Conservation (phyloP, 805 yeast species). For the Lachancea waltii region DNA sequence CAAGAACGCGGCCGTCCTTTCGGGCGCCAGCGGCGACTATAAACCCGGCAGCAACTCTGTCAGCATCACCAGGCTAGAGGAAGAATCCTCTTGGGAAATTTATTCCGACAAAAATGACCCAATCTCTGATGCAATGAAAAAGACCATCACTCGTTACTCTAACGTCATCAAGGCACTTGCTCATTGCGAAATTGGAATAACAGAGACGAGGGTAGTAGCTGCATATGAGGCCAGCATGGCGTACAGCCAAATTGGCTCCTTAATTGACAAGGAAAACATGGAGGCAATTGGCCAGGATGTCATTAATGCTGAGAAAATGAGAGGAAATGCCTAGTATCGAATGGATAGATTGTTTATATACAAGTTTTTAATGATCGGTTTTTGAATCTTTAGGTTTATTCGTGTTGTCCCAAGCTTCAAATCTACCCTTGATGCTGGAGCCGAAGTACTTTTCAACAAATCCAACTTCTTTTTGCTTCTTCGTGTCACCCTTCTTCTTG, state of each 20-base stretch:
- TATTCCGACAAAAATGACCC: slow-evolving; percentile 83
- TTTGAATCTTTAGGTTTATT: slow-evolving; percentile 5
- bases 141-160: slow-evolving; percentile 75
- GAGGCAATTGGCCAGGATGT: slow-evolving; percentile 67
- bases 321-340: slow-evolving; percentile 40
- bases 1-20: slow-evolving; percentile 24
- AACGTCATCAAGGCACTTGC: slow-evolving; percentile 79
- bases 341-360: not conserved
- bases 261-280: slow-evolving; percentile 69
- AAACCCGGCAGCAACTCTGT: slow-evolving; percentile 39
- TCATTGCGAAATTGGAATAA: slow-evolving; percentile 80
- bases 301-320: slow-evolving; percentile 64
- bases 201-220: slow-evolving; percentile 67
- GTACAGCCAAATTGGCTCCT: slow-evolving; percentile 59
- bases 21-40: slow-evolving; percentile 24
- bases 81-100: slow-evolving; percentile 91
- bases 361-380: slow-evolving; percentile 10
- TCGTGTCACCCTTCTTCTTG: slow-evolving; percentile 63
- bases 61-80: slow-evolving; percentile 78
- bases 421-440: slow-evolving; percentile 31
- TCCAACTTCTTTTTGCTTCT: slow-evolving; percentile 39
- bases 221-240: slow-evolving; percentile 89
- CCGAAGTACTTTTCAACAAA: slow-evolving; percentile 46
- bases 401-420: slow-evolving; percentile 14
- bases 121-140: slow-evolving; percentile 54